Base-by-base conservation (phyloP, 495 filamentous ascomycete species). In the Chaetomium cochliodes region DNA sequence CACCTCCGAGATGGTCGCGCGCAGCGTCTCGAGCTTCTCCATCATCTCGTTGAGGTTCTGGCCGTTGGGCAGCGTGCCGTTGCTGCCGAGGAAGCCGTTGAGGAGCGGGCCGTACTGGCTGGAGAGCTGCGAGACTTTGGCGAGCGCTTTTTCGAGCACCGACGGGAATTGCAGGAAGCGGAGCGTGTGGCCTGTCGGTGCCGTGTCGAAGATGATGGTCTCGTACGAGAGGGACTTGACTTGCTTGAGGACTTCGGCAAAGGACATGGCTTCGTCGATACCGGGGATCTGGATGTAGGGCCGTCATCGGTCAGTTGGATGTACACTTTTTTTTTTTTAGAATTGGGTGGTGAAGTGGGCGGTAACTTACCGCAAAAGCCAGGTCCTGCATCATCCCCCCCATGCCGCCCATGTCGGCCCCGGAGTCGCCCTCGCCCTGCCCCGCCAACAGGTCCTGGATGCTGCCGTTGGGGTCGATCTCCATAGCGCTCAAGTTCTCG, bases 181-280 rank as follows among this genome's bases (percentile, higher is more conserved):
- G 62, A 99, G 87, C 0, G 94, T 99, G 84, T 99, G 94, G 53
- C 94, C 94, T n/a, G 94, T 99, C 9, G 94, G 94, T 1, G 94
- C 94, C 50, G 94, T 99, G 73, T 99, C 94, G 86, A 98, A 99
- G 75, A 99, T 91, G 78, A 99, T 97, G 69, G 92, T 89, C 74
- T 97, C 94, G 84, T 98, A 99, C 12, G 92, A 96, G 66, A 98
- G 88, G n/a, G 91, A 96, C 78, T 98, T 98, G 80, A 99, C 94
- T 79, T 99, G 96, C 78, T 99, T 98, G 65, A 98, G 85, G 55
- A 98, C 94, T 79, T 98, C 94, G 71, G 94, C 94, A 72, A 98
- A 99, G 56, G 94, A 97, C 96, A 98, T 98, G 72, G 94, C 94
- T 77, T 99, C 94, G 76, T 99, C 94, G 62, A 99, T 93, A 77